Base-by-base conservation (phyloP, 768 basidiomycete genomes). In the Panaeolus papilionaceus region DNA sequence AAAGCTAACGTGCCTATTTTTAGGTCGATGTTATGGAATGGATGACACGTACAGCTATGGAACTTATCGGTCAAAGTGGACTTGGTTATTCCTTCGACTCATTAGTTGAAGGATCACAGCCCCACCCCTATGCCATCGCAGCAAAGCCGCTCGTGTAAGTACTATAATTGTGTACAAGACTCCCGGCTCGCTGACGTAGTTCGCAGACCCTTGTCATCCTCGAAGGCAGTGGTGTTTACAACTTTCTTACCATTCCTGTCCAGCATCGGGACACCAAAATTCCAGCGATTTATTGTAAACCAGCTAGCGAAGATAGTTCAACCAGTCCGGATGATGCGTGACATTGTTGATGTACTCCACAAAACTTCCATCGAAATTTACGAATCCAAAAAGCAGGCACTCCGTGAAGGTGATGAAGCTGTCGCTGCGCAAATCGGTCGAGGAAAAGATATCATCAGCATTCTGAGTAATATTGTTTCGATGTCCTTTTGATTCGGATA, bases 41-140 rank as follows among this genome's bases (percentile, higher is more conserved):
- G 82, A 78, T 79, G 73, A 74, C 81, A 12, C 78, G 85, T 4
- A 77, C 80, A 14, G 82, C 85, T 18, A 76, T 86, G 23, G 85
- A 87, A 66, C 75, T 86, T 44, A 81, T 88, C 62, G 84, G 84
- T 16, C 83, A 83, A 75, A 82, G 79, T 28, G 85, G 85, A 3
- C 75, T 88, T n/a, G 83, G 83, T 4, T 78, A 77, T 61, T 80
- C 79, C 14, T 83, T 85, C 45, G 83, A 84, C 68, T 67, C 79
- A 0, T 77, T 86, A 12, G 74, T 71, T 18, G 77, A 79, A 38
- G 77, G 78, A 12, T 67, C 69, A 7, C 66, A 66, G 12, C 68
- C 68, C 1, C 79, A 77, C 72, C 79, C 73, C 62, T 84, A 80
- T 63, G 72, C 70, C 20, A 45, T 67, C 16, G 75, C 79, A 7